These are phyloP conservation scores for Coemansia sp. DNA, from an alignment of 192 early-diverging fungal species.

Conservation along the genomic window DNA sequence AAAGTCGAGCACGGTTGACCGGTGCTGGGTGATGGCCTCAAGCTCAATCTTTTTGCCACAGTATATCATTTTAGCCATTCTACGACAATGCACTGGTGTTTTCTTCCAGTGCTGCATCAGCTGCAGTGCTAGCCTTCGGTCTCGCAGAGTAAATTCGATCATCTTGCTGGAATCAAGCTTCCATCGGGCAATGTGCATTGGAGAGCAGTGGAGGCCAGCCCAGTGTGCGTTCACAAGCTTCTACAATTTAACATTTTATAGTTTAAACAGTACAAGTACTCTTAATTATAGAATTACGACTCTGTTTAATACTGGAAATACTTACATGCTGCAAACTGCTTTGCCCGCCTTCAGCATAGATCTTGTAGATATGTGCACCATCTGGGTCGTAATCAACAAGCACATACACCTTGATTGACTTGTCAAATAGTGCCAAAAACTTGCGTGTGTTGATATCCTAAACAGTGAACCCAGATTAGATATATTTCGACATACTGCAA, in stretches of 20 bases:
- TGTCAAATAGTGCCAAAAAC: conserved; percentile 15
- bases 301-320: neutral
- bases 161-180: conserved; percentile 21
- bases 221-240: conserved; percentile 20
- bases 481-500: neutral
- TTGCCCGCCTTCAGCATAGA: conserved; percentile 39
- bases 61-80: conserved; percentile 37
- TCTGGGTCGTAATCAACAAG: conserved; percentile 49
- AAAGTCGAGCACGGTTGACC: conserved; percentile 24
- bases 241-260: conserved; percentile 5
- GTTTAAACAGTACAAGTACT: neutral
- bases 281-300: neutral
- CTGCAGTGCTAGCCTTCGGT: conserved; percentile 27
- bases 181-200: conserved; percentile 27
- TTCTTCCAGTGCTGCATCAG: conserved; percentile 26
- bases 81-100: conserved; percentile 12
- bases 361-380: conserved; percentile 45
- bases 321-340: conserved; percentile 15
- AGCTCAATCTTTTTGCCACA: conserved; percentile 48
- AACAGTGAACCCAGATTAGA: too few species aligned
- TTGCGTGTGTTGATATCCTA: conserved; percentile 51
- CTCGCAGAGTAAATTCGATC: conserved; percentile 31
- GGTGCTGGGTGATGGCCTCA: conserved; percentile 31
- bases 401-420: conserved; percentile 2
- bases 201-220: conserved; percentile 39